A percentile compares a stretch with the other conserved stretches of the same genome.
phyloP scores from a whole-genome alignment of 306 rosid genomes.

The Cyclanthera cordifolia region DNA sequence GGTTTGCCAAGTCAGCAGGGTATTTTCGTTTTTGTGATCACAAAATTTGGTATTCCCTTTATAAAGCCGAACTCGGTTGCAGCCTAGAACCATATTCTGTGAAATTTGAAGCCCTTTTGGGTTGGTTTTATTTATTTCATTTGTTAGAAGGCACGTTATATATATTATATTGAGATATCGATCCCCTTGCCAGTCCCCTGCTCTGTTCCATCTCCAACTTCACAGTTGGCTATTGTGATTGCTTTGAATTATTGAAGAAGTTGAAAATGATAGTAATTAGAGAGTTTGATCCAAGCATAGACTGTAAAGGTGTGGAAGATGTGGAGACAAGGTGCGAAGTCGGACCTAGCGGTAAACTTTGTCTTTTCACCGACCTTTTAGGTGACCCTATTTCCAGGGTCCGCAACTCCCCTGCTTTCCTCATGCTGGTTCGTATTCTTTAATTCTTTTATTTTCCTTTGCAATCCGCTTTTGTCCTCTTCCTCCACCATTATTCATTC shows the following conservation, averaged over 20 bases:
- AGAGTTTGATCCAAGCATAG: slow-evolving; percentile 37
- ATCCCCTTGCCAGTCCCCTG: slow-evolving; percentile 5
- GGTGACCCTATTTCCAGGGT: slow-evolving; percentile 96
- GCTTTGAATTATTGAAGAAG: too few relatives aligned
- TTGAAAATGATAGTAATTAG: slow-evolving; percentile 24
- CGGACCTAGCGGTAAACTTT: slow-evolving; percentile 61
- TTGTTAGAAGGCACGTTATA: too few relatives aligned
- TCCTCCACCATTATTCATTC: too few relatives aligned
- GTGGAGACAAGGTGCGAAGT: slow-evolving; percentile 76
- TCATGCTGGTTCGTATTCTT: slow-evolving; percentile 46
- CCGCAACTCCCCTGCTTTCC: slow-evolving; percentile 86
- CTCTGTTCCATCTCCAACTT: neutral
- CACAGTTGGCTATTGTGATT: too few relatives aligned
- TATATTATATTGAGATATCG: slow-evolving; percentile 23
- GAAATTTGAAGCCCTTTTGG: neutral
- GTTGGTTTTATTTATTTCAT: slow-evolving; percentile 8
- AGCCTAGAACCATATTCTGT: too few relatives aligned
- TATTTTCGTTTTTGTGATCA: neutral
- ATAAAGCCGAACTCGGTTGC: neutral
- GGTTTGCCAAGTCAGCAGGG: neutral
- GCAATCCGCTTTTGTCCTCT: neutral
- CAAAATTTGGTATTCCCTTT: slow-evolving; percentile 16
- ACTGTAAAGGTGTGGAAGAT: slow-evolving; percentile 43
- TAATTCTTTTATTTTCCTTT: too few relatives aligned
- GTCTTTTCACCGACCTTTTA: slow-evolving; percentile 68